Evolutionary conservation across 116 monocot species (phyloP), one percentile per base, ranked within the genome.

Genomic region (Zostera marina): DNA sequence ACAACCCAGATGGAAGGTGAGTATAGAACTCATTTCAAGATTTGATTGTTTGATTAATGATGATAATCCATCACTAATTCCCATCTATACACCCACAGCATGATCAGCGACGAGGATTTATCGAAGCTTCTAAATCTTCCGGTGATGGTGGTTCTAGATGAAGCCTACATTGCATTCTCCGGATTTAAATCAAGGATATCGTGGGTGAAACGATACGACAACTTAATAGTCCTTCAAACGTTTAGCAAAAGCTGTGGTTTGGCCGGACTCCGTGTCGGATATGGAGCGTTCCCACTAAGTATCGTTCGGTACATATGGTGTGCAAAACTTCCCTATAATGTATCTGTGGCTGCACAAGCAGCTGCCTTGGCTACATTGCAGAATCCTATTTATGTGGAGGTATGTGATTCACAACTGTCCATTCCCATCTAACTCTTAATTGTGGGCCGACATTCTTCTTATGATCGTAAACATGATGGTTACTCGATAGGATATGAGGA

Each of bases 1-100:
- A 96, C 55, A 96, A 96, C 67, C 94, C 94, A 58, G 89, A 88
- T 72, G 94, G 94, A 75, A 96, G 94, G 88, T 96, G 74, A 12
- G n/a, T n/a, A n/a, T n/a, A n/a, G n/a, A n/a, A n/a, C n/a, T 22
- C 4, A 32, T 32, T 32, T 32, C 32, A 32, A 32, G 32, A 32
- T 5, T 32, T 32, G 32, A 3, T 2, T 0, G 32, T 32, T 32
- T 5, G 32, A 32, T 32, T 32, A 32, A n/a, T n/a, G n/a, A n/a
- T n/a, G n/a, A n/a, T n/a, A n/a, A n/a, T 32, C 32, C 32, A 5
- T 41, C 7, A 58, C 42, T 43, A 11, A 42, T 8, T 25, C 70
- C 17, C 79, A 57, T 59, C 38, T 7, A 15, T n/a, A n/a, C n/a
- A n/a, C n/a, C 22, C 57, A 16, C 76, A 98, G 96, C 73, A 48